Percentiles rank a stretch among this genome's conserved stretches.
Conservation (phyloP, 495 filamentous ascomycete genomes). For the Mytilinidion resinicola region DNA sequence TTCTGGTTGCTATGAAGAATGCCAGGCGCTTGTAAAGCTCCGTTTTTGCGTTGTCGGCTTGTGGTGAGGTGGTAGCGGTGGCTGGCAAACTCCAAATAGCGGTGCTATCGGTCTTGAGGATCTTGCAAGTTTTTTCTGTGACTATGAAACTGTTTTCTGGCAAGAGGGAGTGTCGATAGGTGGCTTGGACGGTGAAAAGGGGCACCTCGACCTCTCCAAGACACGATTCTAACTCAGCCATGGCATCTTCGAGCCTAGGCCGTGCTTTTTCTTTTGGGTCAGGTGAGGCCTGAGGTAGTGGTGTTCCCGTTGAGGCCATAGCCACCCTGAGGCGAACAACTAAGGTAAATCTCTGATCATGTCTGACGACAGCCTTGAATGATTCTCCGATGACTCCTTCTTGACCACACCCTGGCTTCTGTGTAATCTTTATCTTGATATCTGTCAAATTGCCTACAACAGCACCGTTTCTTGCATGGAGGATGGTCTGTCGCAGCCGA, state of each 20-base stretch:
- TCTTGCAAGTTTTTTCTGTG: conserved; percentile 9
- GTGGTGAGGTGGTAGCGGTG: neutral
- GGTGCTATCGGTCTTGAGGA: conserved; percentile 12
- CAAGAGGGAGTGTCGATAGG: conserved; percentile 17
- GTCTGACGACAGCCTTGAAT: neutral
- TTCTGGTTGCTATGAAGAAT: neutral
- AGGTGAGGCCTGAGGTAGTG: neutral
- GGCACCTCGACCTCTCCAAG: conserved; percentile 22
- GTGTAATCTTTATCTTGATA: neutral
- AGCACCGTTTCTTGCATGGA: neutral
- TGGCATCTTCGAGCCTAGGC: conserved; percentile 2
- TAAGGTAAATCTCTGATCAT: neutral
- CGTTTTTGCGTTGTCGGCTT: neutral
- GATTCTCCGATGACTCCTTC: neutral
- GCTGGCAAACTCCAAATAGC: conserved; percentile 13
- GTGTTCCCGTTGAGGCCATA: neutral
- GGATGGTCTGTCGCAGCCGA: neutral
- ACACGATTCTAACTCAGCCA: conserved; percentile 26
- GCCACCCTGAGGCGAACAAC: neutral
- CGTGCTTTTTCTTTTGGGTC: neutral
- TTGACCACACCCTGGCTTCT: neutral
- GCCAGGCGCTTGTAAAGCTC: neutral
- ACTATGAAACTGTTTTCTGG: conserved; percentile 15
- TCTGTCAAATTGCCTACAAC: neutral
- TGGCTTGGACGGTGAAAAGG: conserved; percentile 23